Conservation (phyloP, 2,329 filamentous ascomycete genomes). For the Ceratocystis alfenasii region DNA sequence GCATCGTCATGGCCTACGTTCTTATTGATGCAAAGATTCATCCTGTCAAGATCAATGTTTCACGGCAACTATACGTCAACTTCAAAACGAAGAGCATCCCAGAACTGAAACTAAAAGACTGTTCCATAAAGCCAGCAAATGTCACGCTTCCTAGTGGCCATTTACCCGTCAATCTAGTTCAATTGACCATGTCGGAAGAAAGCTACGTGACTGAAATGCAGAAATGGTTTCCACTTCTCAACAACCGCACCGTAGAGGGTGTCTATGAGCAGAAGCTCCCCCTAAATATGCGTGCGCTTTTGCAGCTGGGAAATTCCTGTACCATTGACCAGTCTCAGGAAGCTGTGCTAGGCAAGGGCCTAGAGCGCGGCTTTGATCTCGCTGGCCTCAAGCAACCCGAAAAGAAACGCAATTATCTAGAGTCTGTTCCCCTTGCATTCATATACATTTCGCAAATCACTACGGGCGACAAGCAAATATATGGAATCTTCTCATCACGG, state of each 20-base stretch:
- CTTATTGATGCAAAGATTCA: slow-evolving; percentile 91
- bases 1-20: slow-evolving; percentile 77
- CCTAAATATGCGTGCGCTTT: slow-evolving; percentile 70
- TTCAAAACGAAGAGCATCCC: slow-evolving; percentile 78
- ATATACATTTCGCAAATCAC: slow-evolving; percentile 88
- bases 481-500: slow-evolving; percentile 79
- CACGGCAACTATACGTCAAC: slow-evolving; percentile 81
- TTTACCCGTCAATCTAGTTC: slow-evolving; percentile 86
- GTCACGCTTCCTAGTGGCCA: slow-evolving; percentile 92
- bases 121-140: slow-evolving; percentile 82
- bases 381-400: slow-evolving; percentile 56
- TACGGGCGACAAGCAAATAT: slow-evolving; percentile 82
- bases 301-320: slow-evolving; percentile 82
- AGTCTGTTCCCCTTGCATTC: slow-evolving; percentile 63
- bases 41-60: slow-evolving; percentile 74
- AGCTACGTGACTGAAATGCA: slow-evolving; percentile 68
- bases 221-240: slow-evolving; percentile 23
- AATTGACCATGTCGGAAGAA: slow-evolving; percentile 78
- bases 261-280: slow-evolving; percentile 94
- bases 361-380: slow-evolving; percentile 90
- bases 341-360: slow-evolving; percentile 79
- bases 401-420: slow-evolving; percentile 59
- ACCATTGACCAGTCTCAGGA: slow-evolving; percentile 85
- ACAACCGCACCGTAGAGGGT: slow-evolving; percentile 55
- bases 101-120: slow-evolving; percentile 66